Conservation (phyloP, 192 early-diverging fungal species). For the Entrophospora sp. region DNA sequence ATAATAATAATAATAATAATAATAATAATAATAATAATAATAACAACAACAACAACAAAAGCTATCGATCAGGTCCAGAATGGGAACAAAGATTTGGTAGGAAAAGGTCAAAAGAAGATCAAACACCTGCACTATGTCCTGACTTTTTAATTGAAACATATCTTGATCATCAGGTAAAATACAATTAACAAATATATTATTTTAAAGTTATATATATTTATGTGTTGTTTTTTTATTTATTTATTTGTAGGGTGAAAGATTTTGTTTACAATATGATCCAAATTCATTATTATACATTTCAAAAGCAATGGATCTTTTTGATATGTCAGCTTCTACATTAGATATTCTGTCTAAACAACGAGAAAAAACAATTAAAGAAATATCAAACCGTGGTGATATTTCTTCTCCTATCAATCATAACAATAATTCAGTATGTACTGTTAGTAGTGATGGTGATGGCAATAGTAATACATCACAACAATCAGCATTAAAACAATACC, state of each 20-base stretch:
- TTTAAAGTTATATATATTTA: constrained; percentile 14
- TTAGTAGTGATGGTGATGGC: constrained; percentile 15
- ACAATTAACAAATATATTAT: neutral
- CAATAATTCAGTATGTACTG: constrained; percentile 19
- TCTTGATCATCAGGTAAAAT: constrained; percentile 64
- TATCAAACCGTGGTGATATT: constrained; percentile 22
- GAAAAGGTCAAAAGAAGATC: constrained; percentile 62
- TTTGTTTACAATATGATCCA: constrained; percentile 87
- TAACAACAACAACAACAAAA: no score
- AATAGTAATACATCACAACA: no score
- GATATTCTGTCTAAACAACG: constrained; percentile 34
- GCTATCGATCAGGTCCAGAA: constrained; percentile 93
- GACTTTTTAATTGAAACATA: constrained; percentile 97
- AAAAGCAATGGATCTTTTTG: constrained; percentile 99
- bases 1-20: no score
- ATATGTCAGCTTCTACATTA: constrained; percentile 61
- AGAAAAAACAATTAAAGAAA: constrained; percentile 25
- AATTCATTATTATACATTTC: constrained; percentile 91
- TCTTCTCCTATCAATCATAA: no score
- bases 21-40: no score
- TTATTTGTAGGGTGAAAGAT: constrained; percentile 70
- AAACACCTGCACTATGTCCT: constrained; percentile 73
- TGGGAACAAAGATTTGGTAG: constrained; percentile 95
- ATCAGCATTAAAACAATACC: constrained; percentile 11
- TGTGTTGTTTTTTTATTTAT: neutral